A percentile compares a stretch with the other conserved stretches of the same genome.
These are phyloP conservation scores for Talaromyces ruber DNA, from an alignment of 495 filamentous ascomycete species.

Conservation along the genomic window DNA sequence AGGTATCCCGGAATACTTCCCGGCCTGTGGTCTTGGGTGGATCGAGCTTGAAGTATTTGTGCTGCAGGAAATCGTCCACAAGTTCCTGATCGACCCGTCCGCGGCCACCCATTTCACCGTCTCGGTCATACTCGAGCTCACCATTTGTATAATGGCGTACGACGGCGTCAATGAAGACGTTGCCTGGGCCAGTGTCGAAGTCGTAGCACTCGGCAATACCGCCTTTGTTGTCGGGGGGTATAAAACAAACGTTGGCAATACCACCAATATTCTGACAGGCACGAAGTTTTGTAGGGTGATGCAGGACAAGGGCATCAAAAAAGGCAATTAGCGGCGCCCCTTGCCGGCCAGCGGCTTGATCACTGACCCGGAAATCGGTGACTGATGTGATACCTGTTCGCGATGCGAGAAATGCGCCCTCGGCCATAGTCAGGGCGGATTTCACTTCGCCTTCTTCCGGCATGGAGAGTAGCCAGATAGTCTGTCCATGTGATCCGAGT, in stretches of 20 bases:
- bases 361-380: conserved; percentile 36
- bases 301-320: conserved; percentile 42
- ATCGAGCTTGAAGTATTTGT: conserved; percentile 38
- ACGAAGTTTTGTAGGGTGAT: conserved; percentile 46
- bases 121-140: conserved; percentile 26
- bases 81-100: conserved; percentile 44
- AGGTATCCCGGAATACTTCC: conserved; percentile 47
- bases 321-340: conserved; percentile 37
- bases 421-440: conserved; percentile 39
- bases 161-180: conserved; percentile 31
- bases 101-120: conserved; percentile 43
- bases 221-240: conserved; percentile 42
- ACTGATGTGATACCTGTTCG: conserved; percentile 37
- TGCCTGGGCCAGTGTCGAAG: conserved; percentile 41
- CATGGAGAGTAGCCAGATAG: conserved; percentile 50
- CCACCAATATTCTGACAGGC: conserved; percentile 54
- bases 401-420: conserved; percentile 33
- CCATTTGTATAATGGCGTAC: conserved; percentile 29
- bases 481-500: conserved; percentile 51
- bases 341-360: conserved; percentile 37
- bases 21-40: conserved; percentile 52
- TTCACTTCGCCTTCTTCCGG: conserved; percentile 38
- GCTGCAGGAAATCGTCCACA: conserved; percentile 42
- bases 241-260: conserved; percentile 53
- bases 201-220: conserved; percentile 38